phyloP scores from a whole-genome alignment of 176 grass and related monocot genomes.

The Metroxylon sagu region DNA sequence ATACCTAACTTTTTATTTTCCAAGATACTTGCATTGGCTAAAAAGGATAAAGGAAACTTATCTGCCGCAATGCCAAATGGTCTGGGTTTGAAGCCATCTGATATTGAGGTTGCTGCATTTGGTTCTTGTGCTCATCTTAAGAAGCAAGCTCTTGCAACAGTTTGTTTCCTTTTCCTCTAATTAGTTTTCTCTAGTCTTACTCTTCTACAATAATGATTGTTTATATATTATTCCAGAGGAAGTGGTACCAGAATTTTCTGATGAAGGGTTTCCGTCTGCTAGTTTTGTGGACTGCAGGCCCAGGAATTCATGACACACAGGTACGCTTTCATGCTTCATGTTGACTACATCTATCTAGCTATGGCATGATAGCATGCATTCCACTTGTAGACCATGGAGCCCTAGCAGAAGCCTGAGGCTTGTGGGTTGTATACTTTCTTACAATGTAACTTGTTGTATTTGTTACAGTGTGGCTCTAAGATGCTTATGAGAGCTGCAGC shows the following conservation, averaged over 20 bases:
- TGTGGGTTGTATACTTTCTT: not conserved
- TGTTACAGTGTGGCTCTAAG: conserved; percentile 90
- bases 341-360: not conserved
- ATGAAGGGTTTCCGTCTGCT: conserved; percentile 99
- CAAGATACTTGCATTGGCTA: conserved; percentile 47
- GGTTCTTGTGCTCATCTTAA: conserved; percentile 92
- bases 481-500: conserved; percentile 92
- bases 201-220: too few species aligned
- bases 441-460: not conserved
- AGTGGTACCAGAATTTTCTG: conserved; percentile 91
- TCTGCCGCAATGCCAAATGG: conserved; percentile 11
- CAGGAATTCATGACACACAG: conserved; percentile 85
- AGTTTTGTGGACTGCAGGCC: conserved; percentile 77
- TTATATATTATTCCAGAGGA: conserved; percentile 45
- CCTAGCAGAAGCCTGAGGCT: too few species aligned
- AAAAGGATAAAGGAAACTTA: conserved; percentile 28
- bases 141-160: conserved; percentile 94
- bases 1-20: not conserved
- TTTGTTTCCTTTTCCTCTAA: conserved; percentile 19
- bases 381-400: too few species aligned
- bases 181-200: too few species aligned
- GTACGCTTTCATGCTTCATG: conserved; percentile 24
- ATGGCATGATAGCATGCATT: too few species aligned
- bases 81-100: conserved; percentile 40
- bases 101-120: conserved; percentile 76